These are phyloP conservation scores for Schizopora paradoxa DNA, from an alignment of 1,284 basidiomycete genomes.

Conservation along the genomic window DNA sequence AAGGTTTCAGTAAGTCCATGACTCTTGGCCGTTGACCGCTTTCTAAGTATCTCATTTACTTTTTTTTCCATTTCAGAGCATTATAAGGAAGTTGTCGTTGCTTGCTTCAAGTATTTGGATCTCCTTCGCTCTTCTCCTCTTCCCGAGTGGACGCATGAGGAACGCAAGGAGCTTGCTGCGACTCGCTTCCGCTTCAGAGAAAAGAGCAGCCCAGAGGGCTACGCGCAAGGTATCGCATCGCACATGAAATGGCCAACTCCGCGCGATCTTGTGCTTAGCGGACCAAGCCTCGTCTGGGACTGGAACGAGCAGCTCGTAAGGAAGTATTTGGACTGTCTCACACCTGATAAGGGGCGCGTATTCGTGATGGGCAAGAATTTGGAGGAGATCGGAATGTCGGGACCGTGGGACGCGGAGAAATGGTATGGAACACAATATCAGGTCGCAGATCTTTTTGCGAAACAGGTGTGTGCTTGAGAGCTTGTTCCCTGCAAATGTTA, in stretches of 20 bases:
- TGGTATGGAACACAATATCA: constrained; percentile 86
- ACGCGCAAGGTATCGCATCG: constrained; percentile 75
- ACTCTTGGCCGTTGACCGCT: constrained; percentile 6
- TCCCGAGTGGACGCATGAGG: constrained; percentile 72
- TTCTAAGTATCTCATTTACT: constrained; percentile 7
- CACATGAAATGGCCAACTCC: constrained; percentile 79
- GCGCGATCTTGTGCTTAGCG: constrained; percentile 74
- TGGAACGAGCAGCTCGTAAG: constrained; percentile 71
- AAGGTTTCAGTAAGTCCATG: constrained; percentile 74
- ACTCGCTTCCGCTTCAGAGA: constrained; percentile 89
- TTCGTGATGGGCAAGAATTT: constrained; percentile 73
- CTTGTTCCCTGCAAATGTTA: constrained; percentile 15
- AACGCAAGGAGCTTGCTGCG: constrained; percentile 69
- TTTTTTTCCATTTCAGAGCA: constrained; percentile 47
- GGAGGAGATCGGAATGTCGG: constrained; percentile 45
- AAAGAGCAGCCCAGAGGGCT: constrained; percentile 75
- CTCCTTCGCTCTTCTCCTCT: constrained; percentile 72
- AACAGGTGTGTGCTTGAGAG: constrained; percentile 22
- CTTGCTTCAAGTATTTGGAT: constrained; percentile 84
- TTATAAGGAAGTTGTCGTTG: constrained; percentile 69
- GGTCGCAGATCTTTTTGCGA: constrained; percentile 61
- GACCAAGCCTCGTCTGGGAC: constrained; percentile 69
- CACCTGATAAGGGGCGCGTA: constrained; percentile 61
- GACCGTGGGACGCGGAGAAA: constrained; percentile 67
- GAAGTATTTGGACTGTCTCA: constrained; percentile 59